These are phyloP conservation scores for Homolaphlyctis polyrhiza DNA, from an alignment of 371 early-diverging fungal genomes.

Conservation along the genomic window DNA sequence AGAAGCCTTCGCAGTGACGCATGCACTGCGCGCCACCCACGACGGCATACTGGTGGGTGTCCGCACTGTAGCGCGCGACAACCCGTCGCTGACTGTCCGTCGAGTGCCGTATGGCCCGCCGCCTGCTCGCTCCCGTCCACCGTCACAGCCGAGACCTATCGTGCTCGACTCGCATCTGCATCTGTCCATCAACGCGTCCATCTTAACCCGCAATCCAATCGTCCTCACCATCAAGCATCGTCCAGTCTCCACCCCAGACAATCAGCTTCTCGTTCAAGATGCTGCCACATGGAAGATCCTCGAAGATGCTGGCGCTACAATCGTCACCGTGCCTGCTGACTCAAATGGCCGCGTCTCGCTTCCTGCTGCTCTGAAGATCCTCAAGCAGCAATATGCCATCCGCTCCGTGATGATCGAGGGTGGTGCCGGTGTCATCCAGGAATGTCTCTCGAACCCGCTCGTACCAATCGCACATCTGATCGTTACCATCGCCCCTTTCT, in stretches of 20 bases:
- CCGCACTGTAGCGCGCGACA: conserved; percentile 75
- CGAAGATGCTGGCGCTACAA: conserved; percentile 11
- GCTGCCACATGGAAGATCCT: background rate
- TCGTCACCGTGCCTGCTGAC: conserved; percentile 8
- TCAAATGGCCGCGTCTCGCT: conserved; percentile 29
- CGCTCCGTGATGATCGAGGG: conserved; percentile 89
- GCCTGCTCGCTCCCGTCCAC: conserved; percentile 1
- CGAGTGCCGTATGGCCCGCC: conserved; percentile 20
- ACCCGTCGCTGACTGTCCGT: conserved; percentile 77
- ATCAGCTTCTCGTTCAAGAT: too few species aligned
- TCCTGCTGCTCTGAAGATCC: conserved; percentile 9
- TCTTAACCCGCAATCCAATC: conserved; percentile 33
- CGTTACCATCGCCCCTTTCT: conserved; percentile 74
- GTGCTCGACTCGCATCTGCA: conserved; percentile 72
- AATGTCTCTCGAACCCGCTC: conserved; percentile 45
- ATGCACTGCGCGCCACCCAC: conserved; percentile 66
- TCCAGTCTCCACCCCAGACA: background rate
- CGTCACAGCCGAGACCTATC: conserved; percentile 65
- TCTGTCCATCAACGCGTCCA: conserved; percentile 46
- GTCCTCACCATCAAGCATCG: conserved; percentile 10
- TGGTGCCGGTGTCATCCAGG: conserved; percentile 72
- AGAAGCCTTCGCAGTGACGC: conserved; percentile 76
- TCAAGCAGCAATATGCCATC: conserved; percentile 13
- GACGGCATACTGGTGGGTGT: conserved; percentile 89
- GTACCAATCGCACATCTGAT: conserved; percentile 49